Evolutionary conservation across 1,284 basidiomycete species (phyloP).

Genomic region (Austroboletus niveus): DNA sequence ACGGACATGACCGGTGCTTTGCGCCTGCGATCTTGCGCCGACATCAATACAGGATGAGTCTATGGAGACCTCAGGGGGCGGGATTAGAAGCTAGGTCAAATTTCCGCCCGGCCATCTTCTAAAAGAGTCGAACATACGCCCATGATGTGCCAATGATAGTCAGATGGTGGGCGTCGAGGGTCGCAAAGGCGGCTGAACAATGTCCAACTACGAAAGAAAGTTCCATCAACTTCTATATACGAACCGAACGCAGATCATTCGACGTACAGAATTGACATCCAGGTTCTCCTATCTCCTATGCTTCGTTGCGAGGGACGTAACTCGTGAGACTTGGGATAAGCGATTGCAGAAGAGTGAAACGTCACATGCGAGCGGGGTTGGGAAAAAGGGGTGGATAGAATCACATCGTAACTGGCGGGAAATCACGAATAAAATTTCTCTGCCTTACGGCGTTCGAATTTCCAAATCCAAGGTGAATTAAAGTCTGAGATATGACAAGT

Average conservation of each 20-base stretch:
- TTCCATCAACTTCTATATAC: not conserved
- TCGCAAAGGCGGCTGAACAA: not conserved
- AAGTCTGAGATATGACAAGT: no score
- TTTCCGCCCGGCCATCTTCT: not conserved
- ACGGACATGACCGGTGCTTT: not conserved
- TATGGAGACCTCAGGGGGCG: not conserved
- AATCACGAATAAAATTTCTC: no score
- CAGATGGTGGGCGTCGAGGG: not conserved
- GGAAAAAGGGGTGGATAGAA: no score
- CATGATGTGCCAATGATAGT: not conserved
- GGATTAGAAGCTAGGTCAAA: no score
- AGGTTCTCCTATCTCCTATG: not conserved
- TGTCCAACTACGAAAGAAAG: no score
- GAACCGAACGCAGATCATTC: constrained; percentile 4
- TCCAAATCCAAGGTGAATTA: no score
- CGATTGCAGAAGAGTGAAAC: not conserved
- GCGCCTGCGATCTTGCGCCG: not conserved
- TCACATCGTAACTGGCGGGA: no score
- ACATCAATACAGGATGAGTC: not conserved
- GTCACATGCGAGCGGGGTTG: not conserved
- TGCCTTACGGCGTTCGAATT: no score
- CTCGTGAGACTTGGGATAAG: not conserved
- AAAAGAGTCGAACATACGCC: not conserved
- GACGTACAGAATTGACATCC: not conserved
- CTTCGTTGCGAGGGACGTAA: not conserved